Evolutionary conservation across 192 early-diverging fungal genomes (phyloP), one percentile per base, ranked within the genome.

Genomic region (Oehlia diaphana): DNA sequence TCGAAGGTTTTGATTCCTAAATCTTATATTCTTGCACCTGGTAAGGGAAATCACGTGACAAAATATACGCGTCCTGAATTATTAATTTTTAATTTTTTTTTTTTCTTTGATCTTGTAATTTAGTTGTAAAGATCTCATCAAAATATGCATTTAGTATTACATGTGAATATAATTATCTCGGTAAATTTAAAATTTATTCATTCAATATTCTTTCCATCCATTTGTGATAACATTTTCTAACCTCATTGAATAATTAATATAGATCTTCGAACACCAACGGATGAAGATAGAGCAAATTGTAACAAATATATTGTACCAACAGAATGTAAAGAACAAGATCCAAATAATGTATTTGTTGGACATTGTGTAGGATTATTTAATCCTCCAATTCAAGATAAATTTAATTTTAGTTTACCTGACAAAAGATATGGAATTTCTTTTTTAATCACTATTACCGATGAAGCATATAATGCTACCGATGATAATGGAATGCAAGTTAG

Each of bases 361-460:
- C 53, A 14, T 19, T 58, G 53, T 19, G 19, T 19, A 19, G 53
- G 53, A 19, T 58, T 58, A 58, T 58, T 58, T 16, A 19, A 58
- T 58, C 16, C 53, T 58, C 49, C 42, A 66, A 65, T 70, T 64
- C 33, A 66, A 66, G 37, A 49, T 28, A 42, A 44, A 12, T 44
- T 72, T 49, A 67, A 67, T 67, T 67, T 14, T 35, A 67, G 65
- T 67, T 35, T 67, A 12, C 65, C 65, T 33, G 65, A 67, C 8
- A 35, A 35, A 28, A 28, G 65, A 33, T 72, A 72, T 49, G 70
- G 33, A n/a, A 47, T 72, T 26, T 39, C 7, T 42, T 72, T 72
- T 10, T 19, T 37, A 42, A 37, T 72, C 19, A 47, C 47, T 23
- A 28, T 39, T 13, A 49, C 10, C 21, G 70, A 72, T 28, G 37